Evolutionary conservation across 2,329 filamentous ascomycete species (phyloP).

Genomic region (Ustulina deusta): DNA sequence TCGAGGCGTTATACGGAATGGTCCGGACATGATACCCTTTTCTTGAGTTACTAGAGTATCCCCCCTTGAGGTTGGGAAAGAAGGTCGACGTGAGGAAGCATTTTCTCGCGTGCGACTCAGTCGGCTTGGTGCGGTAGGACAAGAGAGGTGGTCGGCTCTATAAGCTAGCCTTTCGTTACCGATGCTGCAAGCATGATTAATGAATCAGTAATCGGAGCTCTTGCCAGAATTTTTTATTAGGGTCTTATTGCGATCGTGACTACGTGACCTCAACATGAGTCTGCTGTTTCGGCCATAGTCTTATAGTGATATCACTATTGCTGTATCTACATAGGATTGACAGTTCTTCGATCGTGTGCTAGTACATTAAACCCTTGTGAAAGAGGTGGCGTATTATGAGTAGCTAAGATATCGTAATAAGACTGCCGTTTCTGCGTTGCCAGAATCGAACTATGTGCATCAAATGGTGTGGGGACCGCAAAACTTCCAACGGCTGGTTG

Average conservation of each 20-base stretch:
- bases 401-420: not conserved
- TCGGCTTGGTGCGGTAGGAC: constrained; percentile 38
- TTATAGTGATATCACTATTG: not conserved
- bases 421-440: not conserved
- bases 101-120: constrained; percentile 29
- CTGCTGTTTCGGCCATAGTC: not conserved
- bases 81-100: constrained; percentile 17
- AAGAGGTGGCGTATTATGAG: not conserved
- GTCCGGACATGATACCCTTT: constrained; percentile 53
- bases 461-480: constrained; percentile 27
- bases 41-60: constrained; percentile 40
- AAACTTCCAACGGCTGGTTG: constrained; percentile 7
- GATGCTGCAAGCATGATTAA: constrained; percentile 45
- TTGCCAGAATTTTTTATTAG: constrained; percentile 20
- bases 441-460: constrained; percentile 11
- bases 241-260: constrained; percentile 17
- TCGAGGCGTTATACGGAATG: constrained; percentile 51
- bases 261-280: not conserved
- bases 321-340: not conserved
- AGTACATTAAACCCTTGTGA: not conserved
- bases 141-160: constrained; percentile 41
- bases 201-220: constrained; percentile 43
- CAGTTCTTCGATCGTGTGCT: not conserved
- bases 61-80: constrained; percentile 36
- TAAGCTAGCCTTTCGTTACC: constrained; percentile 46